Percentiles rank a stretch among this genome's conserved stretches.
These are phyloP conservation scores for Thermothelomyces thermophilus DNA, from an alignment of 2,329 filamentous ascomycete genomes.

Conservation along the genomic window DNA sequence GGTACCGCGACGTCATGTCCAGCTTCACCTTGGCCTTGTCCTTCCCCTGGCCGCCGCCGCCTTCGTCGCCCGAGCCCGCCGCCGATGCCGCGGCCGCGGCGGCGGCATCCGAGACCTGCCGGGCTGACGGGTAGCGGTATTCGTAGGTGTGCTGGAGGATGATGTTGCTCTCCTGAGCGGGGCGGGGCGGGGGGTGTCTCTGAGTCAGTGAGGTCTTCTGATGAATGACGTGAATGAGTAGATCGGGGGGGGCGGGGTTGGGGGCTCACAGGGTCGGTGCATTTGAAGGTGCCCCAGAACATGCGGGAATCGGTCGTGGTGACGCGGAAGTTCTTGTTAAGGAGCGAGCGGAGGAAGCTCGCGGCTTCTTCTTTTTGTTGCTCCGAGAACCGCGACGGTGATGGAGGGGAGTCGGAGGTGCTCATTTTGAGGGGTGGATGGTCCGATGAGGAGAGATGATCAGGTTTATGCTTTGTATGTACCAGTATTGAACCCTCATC, in stretches of 20 bases:
- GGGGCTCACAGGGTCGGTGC: constrained; percentile 72
- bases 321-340: constrained; percentile 74
- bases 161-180: constrained; percentile 70
- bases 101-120: constrained; percentile 34
- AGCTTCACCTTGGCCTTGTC: constrained; percentile 44
- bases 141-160: constrained; percentile 83
- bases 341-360: constrained; percentile 55
- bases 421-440: too few species aligned
- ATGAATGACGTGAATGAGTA: background rate
- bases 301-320: constrained; percentile 77
- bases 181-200: too few species aligned
- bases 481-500: too few species aligned
- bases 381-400: background rate
- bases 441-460: too few species aligned
- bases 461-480: too few species aligned
- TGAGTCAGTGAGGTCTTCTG: background rate
- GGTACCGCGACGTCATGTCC: constrained; percentile 76
- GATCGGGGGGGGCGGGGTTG: too few species aligned
- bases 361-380: constrained; percentile 42
- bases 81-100: background rate
- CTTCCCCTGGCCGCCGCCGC: background rate
- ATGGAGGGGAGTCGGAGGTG: background rate
- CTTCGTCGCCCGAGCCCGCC: too few species aligned
- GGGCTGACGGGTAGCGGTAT: constrained; percentile 67
- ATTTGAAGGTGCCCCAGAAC: constrained; percentile 88